A percentile compares a stretch with the other conserved stretches of the same genome.
Conservation (phyloP, 2,329 filamentous ascomycete genomes). For the Colletotrichum sp. region DNA sequence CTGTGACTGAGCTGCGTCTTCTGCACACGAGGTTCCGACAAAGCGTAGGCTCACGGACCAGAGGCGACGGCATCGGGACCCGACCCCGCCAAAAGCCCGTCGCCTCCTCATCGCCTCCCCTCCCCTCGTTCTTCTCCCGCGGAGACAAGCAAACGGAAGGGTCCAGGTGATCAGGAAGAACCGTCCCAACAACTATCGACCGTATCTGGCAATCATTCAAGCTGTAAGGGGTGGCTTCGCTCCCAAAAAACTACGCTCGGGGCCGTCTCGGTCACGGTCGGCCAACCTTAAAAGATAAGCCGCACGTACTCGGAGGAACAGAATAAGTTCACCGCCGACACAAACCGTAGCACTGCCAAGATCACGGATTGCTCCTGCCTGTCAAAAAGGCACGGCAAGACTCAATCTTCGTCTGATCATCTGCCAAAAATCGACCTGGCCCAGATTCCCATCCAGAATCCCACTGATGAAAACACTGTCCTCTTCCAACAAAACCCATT, state of each 20-base stretch:
- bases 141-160: background rate
- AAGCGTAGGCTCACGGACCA: constrained; percentile 13
- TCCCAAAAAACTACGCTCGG: background rate
- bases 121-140: background rate
- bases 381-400: background rate
- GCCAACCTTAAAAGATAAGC: background rate
- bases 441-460: background rate
- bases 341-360: background rate
- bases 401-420: background rate
- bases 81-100: background rate
- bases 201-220: background rate
- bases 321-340: background rate
- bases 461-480: background rate
- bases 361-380: background rate
- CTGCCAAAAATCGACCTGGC: background rate
- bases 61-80: background rate
- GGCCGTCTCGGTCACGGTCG: background rate
- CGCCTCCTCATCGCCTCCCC: background rate
- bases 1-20: background rate
- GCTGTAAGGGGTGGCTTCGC: background rate
- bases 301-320: background rate
- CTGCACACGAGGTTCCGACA: background rate
- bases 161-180: background rate
- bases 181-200: background rate
- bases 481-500: background rate